These are phyloP conservation scores for Cardiosporidium cionae DNA, from an alignment of 169 alveolate species.

Conservation along the genomic window DNA sequence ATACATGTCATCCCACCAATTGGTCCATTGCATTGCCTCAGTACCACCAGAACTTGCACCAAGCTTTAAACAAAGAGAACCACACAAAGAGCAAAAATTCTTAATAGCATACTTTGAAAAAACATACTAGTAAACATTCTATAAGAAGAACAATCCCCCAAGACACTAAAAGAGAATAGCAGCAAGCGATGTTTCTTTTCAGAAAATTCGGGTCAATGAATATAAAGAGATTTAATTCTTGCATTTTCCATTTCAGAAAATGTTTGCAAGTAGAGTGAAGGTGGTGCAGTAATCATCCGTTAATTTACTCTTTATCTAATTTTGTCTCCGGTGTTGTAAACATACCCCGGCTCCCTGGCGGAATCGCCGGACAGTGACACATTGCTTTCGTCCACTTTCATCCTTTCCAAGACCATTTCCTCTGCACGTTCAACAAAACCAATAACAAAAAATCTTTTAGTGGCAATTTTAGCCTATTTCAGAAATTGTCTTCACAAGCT, in stretches of 20 bases:
- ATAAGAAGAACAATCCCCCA: neutral
- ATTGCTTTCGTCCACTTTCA: neutral
- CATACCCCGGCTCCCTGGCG: neutral
- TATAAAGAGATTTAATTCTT: neutral
- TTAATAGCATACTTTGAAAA: neutral
- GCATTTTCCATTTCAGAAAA: no score
- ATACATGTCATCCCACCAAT: neutral
- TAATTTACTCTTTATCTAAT: no score
- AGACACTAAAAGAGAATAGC: neutral
- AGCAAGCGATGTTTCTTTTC: neutral
- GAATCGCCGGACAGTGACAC: neutral
- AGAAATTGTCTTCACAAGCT: no score
- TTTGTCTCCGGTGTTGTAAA: no score
- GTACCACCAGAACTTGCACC: neutral
- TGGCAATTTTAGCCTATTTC: no score
- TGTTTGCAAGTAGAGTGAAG: no score
- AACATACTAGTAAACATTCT: neutral
- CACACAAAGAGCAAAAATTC: neutral
- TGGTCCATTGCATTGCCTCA: neutral
- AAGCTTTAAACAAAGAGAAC: neutral
- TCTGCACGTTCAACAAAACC: no score
- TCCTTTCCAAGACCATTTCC: neutral
- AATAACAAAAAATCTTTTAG: no score
- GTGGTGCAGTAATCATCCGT: no score
- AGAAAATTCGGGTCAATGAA: neutral